A percentile compares a stretch with the other conserved stretches of the same genome.
Conservation (phyloP, 768 basidiomycete species). For the Lanmaoa rubissima region DNA sequence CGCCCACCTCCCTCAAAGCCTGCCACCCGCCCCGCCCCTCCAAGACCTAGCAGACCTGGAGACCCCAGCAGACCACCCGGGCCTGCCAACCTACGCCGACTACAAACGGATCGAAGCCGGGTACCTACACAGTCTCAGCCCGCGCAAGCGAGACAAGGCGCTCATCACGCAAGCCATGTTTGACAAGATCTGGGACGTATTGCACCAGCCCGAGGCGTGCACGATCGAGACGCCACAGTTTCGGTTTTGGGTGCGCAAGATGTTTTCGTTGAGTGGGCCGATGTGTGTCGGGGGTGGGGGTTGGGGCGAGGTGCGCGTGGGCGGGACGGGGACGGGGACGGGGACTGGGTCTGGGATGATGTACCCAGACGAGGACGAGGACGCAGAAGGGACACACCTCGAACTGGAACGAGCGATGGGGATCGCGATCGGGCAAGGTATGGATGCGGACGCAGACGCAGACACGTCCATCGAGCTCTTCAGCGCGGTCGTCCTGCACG, state of each 20-base stretch:
- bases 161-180: slow-evolving; percentile 71
- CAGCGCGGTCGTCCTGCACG: slow-evolving; percentile 60
- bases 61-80: slow-evolving; percentile 31
- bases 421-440: not conserved
- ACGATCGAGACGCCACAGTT: slow-evolving; percentile 62
- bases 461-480: slow-evolving; percentile 12
- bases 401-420: slow-evolving; percentile 21
- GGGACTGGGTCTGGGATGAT: not conserved
- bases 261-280: slow-evolving; percentile 54
- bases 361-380: not conserved
- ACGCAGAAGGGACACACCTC: slow-evolving; percentile 5
- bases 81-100: slow-evolving; percentile 60
- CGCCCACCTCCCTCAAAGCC: not conserved
- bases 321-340: not conserved
- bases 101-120: slow-evolving; percentile 57
- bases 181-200: slow-evolving; percentile 68
- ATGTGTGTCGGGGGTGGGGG: not conserved
- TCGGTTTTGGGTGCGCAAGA: slow-evolving; percentile 82
- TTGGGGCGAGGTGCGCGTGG: slow-evolving; percentile 15
- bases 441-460: not conserved
- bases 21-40: slow-evolving; percentile 1
- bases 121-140: slow-evolving; percentile 59
- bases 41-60: not conserved
- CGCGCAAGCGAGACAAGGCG: slow-evolving; percentile 62
- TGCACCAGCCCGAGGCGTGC: slow-evolving; percentile 49